Evolutionary conservation across 768 basidiomycete genomes (phyloP), one percentile per base, ranked within the genome.

Genomic region (Baorangia bicolor): DNA sequence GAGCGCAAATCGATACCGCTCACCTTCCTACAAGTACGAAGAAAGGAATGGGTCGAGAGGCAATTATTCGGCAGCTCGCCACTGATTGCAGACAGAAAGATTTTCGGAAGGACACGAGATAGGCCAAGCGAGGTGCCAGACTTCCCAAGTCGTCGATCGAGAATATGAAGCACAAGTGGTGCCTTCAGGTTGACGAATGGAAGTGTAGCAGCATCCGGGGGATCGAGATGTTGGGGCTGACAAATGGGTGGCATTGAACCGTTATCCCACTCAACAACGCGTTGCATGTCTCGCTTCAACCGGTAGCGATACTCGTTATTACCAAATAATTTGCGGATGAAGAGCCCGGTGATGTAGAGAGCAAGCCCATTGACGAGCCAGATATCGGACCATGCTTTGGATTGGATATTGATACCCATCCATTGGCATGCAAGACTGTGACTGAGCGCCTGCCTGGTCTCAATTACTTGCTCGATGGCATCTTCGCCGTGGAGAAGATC

Each of bases 361-460:
- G 92, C 88, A 43, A 99, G 77, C 2, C 95, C 97, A 64, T 96
- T 94, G 54, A 95, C 87, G n/a, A 99, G 84, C 97, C 97, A 99
- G 25, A 87, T 83, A 71, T 99, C 97, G 13, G 93, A 89, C 84
- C 92, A 92, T 28, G 86, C 82, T 75, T 93, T 94, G 49, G 89
- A 94, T 54, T 94, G 87, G 64, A 99, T 93, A 72, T 98, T 96
- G 72, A 99, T 86, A 27, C 97, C 95, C 52, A 92, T 80, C 97
- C 97, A 99, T 72, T 99, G 97, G 59, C 87, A 92, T 9, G 94
- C 95, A 33, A 98, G 80, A 6, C 92, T 88, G 68, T 98, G 92
- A 27, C 87, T 81, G 45, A 99, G 80, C 30, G 85, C 79, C 53
- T 94, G 93, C 14, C 96, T 81, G 1, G 94, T 89, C 68, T 97